Evolutionary conservation across 371 early-diverging fungal species (phyloP), one percentile per base, ranked within the genome.

Genomic region (Mucor lusitanicus): DNA sequence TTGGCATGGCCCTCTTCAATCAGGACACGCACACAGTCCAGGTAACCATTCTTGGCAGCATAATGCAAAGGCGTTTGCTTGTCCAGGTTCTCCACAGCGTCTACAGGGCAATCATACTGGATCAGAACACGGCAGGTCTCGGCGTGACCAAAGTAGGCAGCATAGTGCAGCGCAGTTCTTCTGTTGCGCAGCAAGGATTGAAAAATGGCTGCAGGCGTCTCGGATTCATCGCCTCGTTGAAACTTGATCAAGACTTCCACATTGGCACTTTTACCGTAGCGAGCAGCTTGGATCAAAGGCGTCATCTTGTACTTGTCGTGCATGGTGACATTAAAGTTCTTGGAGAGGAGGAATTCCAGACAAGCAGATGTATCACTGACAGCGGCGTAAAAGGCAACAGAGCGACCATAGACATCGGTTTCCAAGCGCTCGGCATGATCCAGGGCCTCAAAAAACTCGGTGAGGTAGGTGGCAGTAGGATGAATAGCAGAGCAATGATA

Each of bases 361-460:
- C 83, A 82, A 17, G 61, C 86, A 19, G 83, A 68, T 6, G 84
- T 83, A 12, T 77, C 73, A 57, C 84, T 85, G 2, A 75, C 84
- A 32, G 86, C 87, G n/a, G 89, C 87, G 77, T 80, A 89, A 65
- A 87, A 87, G 8, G 84, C 77, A 21, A 85, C 75, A 3, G 76
- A 83, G 53, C 89, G 75, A 0, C 85, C 84, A 37, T 67, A 63
- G 0, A 71, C 69, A 63, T 89, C 89, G 0, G 73, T 67, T 15
- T 78, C 74, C 0, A 74, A 46, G 6, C 74, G 67, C 57, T 83
- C 84, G 15, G 72, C 66, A n/a, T 80, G 65, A 53, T 83, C 73
- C 23, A 87, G 64, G 5, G 66, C 63, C 32, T 75, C 78, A 60
- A 62, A 82, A 6, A 89, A 63, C 32, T 79, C 79, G 23, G 71